Percentiles rank a stretch among this genome's conserved stretches.
Evolutionary conservation across 495 filamentous ascomycete genomes (phyloP).

Genomic region (Physcia stellaris): DNA sequence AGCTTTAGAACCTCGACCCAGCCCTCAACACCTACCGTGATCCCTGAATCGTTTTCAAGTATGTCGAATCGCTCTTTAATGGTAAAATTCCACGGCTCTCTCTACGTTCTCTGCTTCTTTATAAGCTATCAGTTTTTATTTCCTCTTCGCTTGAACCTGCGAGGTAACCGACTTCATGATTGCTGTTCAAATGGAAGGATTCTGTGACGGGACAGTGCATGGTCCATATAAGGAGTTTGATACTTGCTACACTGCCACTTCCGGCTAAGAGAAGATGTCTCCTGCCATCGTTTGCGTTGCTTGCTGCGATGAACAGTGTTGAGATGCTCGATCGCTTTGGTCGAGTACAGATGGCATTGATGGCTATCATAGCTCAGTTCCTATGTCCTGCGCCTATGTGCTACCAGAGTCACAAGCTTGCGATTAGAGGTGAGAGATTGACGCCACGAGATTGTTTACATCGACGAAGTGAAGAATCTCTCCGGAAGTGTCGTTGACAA

Average conservation of each 20-base stretch:
- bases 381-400: no score
- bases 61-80: constrained; percentile 55
- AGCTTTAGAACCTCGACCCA: constrained; percentile 68
- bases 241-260: constrained; percentile 70
- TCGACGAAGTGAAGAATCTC: no score
- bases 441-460: no score
- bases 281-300: constrained; percentile 42
- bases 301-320: constrained; percentile 20
- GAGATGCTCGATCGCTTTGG: no score
- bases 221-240: constrained; percentile 71
- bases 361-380: no score
- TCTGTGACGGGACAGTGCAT: constrained; percentile 39
- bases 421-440: no score
- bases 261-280: constrained; percentile 68
- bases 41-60: constrained; percentile 60
- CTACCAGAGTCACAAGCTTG: no score
- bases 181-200: constrained; percentile 65
- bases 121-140: constrained; percentile 40
- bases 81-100: constrained; percentile 44
- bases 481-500: no score
- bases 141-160: constrained; percentile 56
- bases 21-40: constrained; percentile 29
- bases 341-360: no score
- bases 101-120: constrained; percentile 42
- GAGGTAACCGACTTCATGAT: constrained; percentile 65